These are phyloP conservation scores for Salicornia ramosissima DNA, from an alignment of 148 eudicot genomes.

Conservation along the genomic window DNA sequence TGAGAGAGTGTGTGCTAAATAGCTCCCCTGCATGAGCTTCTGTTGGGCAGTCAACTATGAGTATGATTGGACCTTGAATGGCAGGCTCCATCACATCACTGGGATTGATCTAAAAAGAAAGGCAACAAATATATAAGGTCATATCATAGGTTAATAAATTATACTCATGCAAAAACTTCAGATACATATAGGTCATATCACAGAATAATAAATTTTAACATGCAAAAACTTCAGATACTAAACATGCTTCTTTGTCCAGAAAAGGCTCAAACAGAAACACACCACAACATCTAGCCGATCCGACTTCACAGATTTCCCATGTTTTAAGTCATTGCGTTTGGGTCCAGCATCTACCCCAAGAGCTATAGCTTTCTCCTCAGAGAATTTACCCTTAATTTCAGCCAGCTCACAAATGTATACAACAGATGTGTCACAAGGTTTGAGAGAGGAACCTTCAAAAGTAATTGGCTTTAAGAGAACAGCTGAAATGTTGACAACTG, in stretches of 20 bases:
- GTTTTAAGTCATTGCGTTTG: conserved; percentile 67
- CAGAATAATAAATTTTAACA: too few species aligned
- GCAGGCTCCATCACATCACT: conserved; percentile 81
- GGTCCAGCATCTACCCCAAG: conserved; percentile 78
- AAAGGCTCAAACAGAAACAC: conserved; percentile 51
- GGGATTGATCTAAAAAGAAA: conserved; percentile 76
- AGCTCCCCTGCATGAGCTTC: conserved; percentile 52
- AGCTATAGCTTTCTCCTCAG: conserved; percentile 74
- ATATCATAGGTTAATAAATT: too few species aligned
- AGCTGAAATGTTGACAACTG: conserved; percentile 84
- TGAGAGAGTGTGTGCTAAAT: conserved; percentile 45
- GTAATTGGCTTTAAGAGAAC: conserved; percentile 53
- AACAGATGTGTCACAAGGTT: conserved; percentile 79
- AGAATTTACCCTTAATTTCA: conserved; percentile 80
- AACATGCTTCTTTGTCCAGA: too few species aligned
- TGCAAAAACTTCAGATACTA: too few species aligned
- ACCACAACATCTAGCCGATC: conserved; percentile 69
- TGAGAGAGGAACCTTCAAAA: conserved; percentile 30
- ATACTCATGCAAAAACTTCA: too few species aligned
- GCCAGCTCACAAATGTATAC: conserved; percentile 82
- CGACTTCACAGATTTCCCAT: conserved; percentile 60
- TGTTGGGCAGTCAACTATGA: conserved; percentile 89
- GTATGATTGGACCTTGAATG: conserved; percentile 72
- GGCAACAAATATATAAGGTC: conserved; percentile 7
- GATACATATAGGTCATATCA: too few species aligned